Conservation (phyloP, 2,329 filamentous ascomycete genomes). For the Juglanconis juglandina region DNA sequence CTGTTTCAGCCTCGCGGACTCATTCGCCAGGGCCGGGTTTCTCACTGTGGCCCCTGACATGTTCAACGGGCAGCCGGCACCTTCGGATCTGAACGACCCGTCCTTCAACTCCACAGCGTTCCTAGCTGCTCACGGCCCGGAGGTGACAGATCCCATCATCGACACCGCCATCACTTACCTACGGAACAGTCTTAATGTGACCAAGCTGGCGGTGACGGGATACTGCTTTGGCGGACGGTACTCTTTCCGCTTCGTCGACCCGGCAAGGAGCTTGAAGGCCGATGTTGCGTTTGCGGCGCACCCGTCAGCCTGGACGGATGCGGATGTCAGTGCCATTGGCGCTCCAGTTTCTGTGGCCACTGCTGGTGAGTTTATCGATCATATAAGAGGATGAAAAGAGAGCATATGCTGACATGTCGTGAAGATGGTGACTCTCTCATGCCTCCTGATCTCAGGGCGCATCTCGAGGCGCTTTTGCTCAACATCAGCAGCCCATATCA, state of each 20-base stretch:
- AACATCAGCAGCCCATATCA: conserved; percentile 13
- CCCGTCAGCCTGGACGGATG: neutral
- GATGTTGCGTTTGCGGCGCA: conserved; percentile 14
- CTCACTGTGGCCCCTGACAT: conserved; percentile 32
- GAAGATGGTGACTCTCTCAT: conserved; percentile 6
- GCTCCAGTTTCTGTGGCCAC: conserved; percentile 2
- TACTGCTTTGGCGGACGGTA: conserved; percentile 15
- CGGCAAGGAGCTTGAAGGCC: conserved; percentile 7
- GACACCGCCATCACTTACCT: conserved; percentile 1
- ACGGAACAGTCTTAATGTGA: neutral
- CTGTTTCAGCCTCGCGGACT: conserved; percentile 29
- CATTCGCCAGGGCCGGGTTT: conserved; percentile 34
- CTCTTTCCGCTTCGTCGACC: conserved; percentile 14
- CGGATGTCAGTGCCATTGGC: conserved; percentile 6
- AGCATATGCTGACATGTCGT: neutral
- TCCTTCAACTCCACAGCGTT: conserved; percentile 25
- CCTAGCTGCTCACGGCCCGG: conserved; percentile 11
- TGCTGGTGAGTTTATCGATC: conserved; percentile 1
- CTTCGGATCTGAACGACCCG: conserved; percentile 27
- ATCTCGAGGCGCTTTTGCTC: conserved; percentile 6
- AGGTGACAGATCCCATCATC: conserved; percentile 9
- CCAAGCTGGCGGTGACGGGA: conserved; percentile 6
- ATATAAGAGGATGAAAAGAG: neutral
- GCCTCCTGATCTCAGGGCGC: neutral
- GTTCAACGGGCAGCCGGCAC: conserved; percentile 31